phyloP scores from a whole-genome alignment of 768 basidiomycete genomes.

The Lactarius vividus region DNA sequence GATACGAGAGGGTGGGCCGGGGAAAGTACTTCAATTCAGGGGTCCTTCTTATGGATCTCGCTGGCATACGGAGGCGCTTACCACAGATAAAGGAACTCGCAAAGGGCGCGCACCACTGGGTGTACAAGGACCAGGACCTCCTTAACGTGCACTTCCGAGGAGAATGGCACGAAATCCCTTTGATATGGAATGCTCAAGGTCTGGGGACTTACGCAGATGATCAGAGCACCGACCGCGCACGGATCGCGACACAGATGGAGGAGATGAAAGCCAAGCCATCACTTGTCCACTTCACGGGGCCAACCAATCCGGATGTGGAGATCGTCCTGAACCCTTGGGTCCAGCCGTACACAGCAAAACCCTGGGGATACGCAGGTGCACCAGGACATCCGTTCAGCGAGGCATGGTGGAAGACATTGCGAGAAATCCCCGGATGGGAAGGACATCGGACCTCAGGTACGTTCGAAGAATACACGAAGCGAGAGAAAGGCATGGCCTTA shows the following conservation, averaged over 20 bases:
- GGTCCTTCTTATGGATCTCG: conserved; percentile 50
- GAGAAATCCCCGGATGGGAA: conserved; percentile 43
- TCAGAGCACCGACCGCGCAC: conserved; percentile 37
- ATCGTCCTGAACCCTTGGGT: conserved; percentile 49
- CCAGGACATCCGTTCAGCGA: conserved; percentile 48
- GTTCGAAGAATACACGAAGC: conserved; percentile 1
- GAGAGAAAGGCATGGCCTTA: conserved; percentile 2
- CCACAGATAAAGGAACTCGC: conserved; percentile 33
- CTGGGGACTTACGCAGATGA: conserved; percentile 50
- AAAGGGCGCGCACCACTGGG: conserved; percentile 33
- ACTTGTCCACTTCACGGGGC: conserved; percentile 60
- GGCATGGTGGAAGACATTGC: conserved; percentile 48
- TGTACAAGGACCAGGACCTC: conserved; percentile 49
- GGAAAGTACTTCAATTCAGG: conserved; percentile 54
- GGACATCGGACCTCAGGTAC: conserved; percentile 27
- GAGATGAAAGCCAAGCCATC: conserved; percentile 39
- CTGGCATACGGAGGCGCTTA: conserved; percentile 35
- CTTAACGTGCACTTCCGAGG: conserved; percentile 47
- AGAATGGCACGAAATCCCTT: conserved; percentile 42
- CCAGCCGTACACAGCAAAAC: conserved; percentile 54
- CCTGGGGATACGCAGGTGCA: conserved; percentile 55
- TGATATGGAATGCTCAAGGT: conserved; percentile 57
- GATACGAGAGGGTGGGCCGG: conserved; percentile 38
- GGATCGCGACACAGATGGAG: conserved; percentile 31
- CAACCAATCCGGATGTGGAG: conserved; percentile 46